These are phyloP conservation scores for Daedaleopsis sinensis DNA, from an alignment of 768 basidiomycete genomes.

Conservation along the genomic window DNA sequence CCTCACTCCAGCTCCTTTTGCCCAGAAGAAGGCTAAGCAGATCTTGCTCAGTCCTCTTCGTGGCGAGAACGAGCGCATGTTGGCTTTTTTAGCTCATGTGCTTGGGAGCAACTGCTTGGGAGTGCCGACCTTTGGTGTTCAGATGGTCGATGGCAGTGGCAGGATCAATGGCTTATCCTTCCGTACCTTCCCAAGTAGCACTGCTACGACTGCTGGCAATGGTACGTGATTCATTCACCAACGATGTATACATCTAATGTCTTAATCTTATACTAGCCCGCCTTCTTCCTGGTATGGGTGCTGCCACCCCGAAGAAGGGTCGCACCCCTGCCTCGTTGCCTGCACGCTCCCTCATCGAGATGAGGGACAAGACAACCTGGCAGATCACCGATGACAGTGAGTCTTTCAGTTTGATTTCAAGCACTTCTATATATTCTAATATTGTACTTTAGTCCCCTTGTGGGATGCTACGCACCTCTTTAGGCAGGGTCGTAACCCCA, in stretches of 20 bases:
- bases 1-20: not conserved
- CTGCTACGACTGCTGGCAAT: no score
- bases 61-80: not conserved
- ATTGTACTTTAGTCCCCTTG: not conserved
- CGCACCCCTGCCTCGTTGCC: not conserved
- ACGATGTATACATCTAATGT: no score
- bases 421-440: no score
- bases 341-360: not conserved
- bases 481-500: no score
- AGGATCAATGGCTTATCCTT: not conserved
- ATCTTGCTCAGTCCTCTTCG: not conserved
- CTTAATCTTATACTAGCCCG: no score
- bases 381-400: not conserved
- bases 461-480: not conserved
- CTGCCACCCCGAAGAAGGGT: not conserved
- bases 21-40: not conserved
- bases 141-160: not conserved
- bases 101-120: not conserved
- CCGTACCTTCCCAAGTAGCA: no score
- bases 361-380: not conserved
- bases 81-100: not conserved
- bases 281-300: no score
- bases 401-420: not conserved
- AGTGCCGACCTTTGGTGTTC: not conserved
- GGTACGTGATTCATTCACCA: no score